phyloP scores from a whole-genome alignment of 2,329 filamentous ascomycete species.

The Monilinia fructigena region DNA sequence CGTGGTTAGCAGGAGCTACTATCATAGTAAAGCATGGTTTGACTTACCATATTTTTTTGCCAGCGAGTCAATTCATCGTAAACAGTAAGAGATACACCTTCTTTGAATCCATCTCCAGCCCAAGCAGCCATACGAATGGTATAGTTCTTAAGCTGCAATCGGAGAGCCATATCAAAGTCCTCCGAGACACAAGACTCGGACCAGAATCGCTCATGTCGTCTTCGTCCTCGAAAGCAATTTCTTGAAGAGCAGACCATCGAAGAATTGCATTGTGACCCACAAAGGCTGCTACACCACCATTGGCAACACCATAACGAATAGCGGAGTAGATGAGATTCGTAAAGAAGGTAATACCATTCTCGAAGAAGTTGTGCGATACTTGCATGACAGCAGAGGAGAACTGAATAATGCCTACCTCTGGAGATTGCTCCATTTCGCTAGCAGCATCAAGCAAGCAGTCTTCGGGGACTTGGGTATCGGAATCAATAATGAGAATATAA shows the following conservation, averaged over 20 bases:
- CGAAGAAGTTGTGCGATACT: slow-evolving; percentile 69
- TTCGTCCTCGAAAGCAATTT: slow-evolving; percentile 52
- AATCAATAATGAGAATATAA: slow-evolving; percentile 66
- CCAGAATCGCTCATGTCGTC: slow-evolving; percentile 64
- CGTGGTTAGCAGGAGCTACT: not conserved
- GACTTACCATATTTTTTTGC: slow-evolving; percentile 63
- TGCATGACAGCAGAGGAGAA: slow-evolving; percentile 76
- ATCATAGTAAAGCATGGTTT: not conserved
- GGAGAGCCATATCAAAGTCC: slow-evolving; percentile 73
- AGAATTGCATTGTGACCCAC: slow-evolving; percentile 76
- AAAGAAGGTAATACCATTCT: slow-evolving; percentile 73
- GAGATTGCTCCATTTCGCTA: slow-evolving; percentile 69
- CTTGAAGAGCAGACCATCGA: slow-evolving; percentile 63
- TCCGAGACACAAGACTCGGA: slow-evolving; percentile 74
- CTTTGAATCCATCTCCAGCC: slow-evolving; percentile 67
- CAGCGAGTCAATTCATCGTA: slow-evolving; percentile 70
- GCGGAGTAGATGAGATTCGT: slow-evolving; percentile 74
- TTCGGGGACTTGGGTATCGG: slow-evolving; percentile 64
- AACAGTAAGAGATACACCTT: slow-evolving; percentile 69
- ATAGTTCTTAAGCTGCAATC: slow-evolving; percentile 68
- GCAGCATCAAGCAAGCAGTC: slow-evolving; percentile 70
- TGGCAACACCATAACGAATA: slow-evolving; percentile 67
- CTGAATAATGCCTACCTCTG: slow-evolving; percentile 70
- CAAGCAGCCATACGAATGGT: slow-evolving; percentile 67
- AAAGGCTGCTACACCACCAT: slow-evolving; percentile 67